Percentiles rank a stretch among this genome's conserved stretches.
These are phyloP conservation scores for Cryptosporidium ryanae DNA, from an alignment of 169 alveolate species.

Conservation along the genomic window DNA sequence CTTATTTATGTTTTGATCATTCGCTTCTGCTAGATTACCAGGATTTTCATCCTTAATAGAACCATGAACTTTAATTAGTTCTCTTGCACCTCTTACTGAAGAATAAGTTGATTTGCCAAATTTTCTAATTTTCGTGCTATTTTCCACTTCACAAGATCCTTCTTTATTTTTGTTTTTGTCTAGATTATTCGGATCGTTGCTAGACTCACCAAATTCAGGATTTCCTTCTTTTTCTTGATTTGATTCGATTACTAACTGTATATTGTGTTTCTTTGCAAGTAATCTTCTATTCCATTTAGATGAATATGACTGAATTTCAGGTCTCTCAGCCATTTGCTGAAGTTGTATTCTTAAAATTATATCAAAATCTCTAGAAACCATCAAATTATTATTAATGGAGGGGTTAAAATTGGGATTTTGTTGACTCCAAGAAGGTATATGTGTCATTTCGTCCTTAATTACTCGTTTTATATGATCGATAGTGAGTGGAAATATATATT, in stretches of 20 bases:
- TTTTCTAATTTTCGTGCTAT: constrained; percentile 19
- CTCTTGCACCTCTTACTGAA: constrained; percentile 68
- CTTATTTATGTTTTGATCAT: constrained; percentile 1
- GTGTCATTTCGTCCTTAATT: constrained; percentile 4
- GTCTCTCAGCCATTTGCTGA: constrained; percentile 75
- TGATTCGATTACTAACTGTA: background rate
- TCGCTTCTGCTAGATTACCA: constrained; percentile 12
- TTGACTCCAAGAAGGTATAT: constrained; percentile 15
- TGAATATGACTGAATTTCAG: constrained; percentile 73
- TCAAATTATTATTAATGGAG: constrained; percentile 19
- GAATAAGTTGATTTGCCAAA: constrained; percentile 70
- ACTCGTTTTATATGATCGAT: constrained; percentile 30
- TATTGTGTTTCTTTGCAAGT: constrained; percentile 56
- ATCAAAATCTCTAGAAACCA: constrained; percentile 67
- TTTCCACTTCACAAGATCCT: constrained; percentile 3
- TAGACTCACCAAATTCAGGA: background rate
- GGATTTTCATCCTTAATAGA: constrained; percentile 23
- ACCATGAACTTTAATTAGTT: constrained; percentile 48
- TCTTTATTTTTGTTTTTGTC: constrained; percentile 32
- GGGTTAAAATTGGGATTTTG: background rate
- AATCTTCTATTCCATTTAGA: constrained; percentile 68
- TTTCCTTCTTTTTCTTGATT: background rate
- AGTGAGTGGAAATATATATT: constrained; percentile 48
- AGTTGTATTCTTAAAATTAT: constrained; percentile 61
- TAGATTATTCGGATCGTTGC: background rate